phyloP scores from a whole-genome alignment of 2,329 filamentous ascomycete species.

The Penicillium sp. region DNA sequence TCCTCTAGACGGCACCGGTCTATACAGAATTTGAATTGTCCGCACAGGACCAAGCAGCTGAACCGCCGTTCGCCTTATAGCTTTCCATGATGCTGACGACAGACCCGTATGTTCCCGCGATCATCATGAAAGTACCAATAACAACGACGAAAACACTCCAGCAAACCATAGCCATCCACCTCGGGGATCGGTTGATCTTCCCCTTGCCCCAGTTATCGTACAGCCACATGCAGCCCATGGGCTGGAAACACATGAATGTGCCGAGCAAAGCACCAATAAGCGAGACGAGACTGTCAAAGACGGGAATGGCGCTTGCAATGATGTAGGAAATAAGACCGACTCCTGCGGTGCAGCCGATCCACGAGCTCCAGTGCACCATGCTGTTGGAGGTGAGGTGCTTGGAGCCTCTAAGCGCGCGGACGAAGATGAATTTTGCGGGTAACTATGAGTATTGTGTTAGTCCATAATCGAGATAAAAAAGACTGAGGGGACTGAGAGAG shows the following conservation, averaged over 20 bases:
- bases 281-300: constrained; percentile 17
- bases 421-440: constrained; percentile 17
- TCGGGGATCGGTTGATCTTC: constrained; percentile 10
- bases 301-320: constrained; percentile 19
- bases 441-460: constrained; percentile 2
- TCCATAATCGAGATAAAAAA: background rate
- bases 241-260: constrained; percentile 19
- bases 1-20: background rate
- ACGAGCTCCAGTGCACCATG: constrained; percentile 14
- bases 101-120: constrained; percentile 41
- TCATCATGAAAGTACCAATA: constrained; percentile 36
- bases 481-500: background rate
- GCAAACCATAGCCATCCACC: constrained; percentile 14
- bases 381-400: constrained; percentile 15
- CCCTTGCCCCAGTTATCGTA: constrained; percentile 31
- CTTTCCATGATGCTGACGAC: constrained; percentile 35
- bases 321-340: constrained; percentile 15
- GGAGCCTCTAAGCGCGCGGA: constrained; percentile 14
- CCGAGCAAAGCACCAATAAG: constrained; percentile 18
- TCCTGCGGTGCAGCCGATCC: constrained; percentile 14
- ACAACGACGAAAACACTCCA: constrained; percentile 31
- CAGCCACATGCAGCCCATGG: constrained; percentile 39
- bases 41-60: constrained; percentile 37
- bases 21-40: constrained; percentile 33
- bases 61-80: constrained; percentile 31